Evolutionary conservation across 1,284 basidiomycete species (phyloP), one percentile per base, ranked within the genome.

Genomic region (Paramarasmius palmivorus): DNA sequence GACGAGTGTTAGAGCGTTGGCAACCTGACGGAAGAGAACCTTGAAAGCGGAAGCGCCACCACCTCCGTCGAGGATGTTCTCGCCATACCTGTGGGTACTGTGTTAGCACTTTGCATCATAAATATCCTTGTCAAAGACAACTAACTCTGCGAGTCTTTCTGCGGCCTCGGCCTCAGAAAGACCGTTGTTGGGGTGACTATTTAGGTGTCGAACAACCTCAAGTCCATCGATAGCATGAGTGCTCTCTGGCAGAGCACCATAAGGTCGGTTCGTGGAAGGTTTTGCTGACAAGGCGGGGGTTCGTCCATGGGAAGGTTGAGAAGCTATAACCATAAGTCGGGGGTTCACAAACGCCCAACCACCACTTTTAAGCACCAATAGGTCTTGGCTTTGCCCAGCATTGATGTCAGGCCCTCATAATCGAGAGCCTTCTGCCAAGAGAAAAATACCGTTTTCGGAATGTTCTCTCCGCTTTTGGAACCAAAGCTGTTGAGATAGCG

Each of bases 1-100:
- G 3, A 77, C 71, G 5, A 72, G 55, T 12, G 67, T 72, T 39
- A 73, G 57, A 1, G 72, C 72, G 57, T 75, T 75, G 4, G 73
- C 71, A 69, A 57, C 10, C 55, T 73, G 73, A 14, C 68, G 65
- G 15, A 70, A 49, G 15, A 73, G 65, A 4, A 75, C 69, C 36
- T 63, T 57, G 56, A 63, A 58, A 0, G 69, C 67, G 12, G 68
- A 70, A 10, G 73, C 67, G 2, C 68, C 68, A 7, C 59, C 64
- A 29, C 66, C 62, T n/a, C 68, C 70, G 40, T 66, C 59, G 5
- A 73, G 59, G 39, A 71, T 35, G 57, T 73, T 74, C 47, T 66
- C 64, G 35, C 72, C 73, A 54, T 63, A 68, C 7, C 54, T 55
- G 6, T 39, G 25, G 22, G 20, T 32, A 19, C 3, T 36, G n/a